phyloP scores from a whole-genome alignment of 2,329 filamentous ascomycete genomes.

The Bipolaris oryzae region DNA sequence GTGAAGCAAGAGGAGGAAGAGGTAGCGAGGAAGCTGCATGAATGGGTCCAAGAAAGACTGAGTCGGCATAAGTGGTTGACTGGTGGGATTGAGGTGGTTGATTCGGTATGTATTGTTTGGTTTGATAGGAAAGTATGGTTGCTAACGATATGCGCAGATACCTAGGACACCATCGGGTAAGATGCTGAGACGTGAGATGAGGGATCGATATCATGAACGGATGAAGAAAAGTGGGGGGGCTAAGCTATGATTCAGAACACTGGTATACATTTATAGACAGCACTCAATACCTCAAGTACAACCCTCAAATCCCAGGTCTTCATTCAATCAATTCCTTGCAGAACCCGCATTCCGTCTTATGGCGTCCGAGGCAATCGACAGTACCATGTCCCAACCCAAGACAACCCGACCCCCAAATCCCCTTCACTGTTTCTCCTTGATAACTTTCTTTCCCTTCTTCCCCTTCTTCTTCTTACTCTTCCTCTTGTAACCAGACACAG shows the following conservation, averaged over 20 bases:
- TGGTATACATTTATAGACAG: neutral
- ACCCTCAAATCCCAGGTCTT: too few species aligned
- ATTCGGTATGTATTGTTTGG: slow-evolving; percentile 26
- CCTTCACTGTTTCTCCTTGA: neutral
- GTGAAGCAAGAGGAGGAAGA: slow-evolving; percentile 17
- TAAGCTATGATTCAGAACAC: slow-evolving; percentile 20
- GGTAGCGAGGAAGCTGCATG: slow-evolving; percentile 28
- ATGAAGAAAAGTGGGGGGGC: slow-evolving; percentile 26
- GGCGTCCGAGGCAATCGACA: neutral
- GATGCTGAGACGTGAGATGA: slow-evolving; percentile 40
- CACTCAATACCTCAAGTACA: neutral
- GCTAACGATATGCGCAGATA: slow-evolving; percentile 23
- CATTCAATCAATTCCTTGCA: too few species aligned
- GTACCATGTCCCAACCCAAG: neutral
- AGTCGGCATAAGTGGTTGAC: slow-evolving; percentile 42
- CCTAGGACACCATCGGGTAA: slow-evolving; percentile 38
- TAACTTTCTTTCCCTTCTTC: neutral
- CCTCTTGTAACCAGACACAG: too few species aligned
- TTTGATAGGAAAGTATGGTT: neutral
- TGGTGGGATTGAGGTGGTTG: slow-evolving; percentile 38
- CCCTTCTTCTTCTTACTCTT: neutral
- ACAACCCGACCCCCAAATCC: neutral
- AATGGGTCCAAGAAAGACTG: slow-evolving; percentile 30
- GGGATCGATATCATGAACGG: slow-evolving; percentile 34
- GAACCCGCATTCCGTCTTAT: neutral